Percentiles rank a stretch among this genome's conserved stretches.
Evolutionary conservation across 371 early-diverging fungal species (phyloP).

Genomic region (Syncephalastrum contaminatum): DNA sequence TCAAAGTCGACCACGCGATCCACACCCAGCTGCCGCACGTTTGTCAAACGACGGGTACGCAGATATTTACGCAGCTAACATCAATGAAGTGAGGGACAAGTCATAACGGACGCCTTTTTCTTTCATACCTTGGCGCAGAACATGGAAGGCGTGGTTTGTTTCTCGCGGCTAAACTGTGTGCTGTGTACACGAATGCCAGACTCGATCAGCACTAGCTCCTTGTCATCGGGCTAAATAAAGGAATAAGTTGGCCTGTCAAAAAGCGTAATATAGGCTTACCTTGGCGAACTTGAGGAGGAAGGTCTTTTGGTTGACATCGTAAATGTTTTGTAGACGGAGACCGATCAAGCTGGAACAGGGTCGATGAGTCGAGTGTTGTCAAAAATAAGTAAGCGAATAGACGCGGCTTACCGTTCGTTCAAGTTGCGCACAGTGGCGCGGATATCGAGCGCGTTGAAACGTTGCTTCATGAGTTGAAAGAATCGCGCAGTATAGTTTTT

Average conservation of each 20-base stretch:
- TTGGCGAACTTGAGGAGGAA: constrained; percentile 92
- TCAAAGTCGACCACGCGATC: constrained; percentile 94
- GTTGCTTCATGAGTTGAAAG: constrained; percentile 56
- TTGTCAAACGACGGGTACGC: constrained; percentile 77
- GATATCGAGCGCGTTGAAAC: constrained; percentile 88
- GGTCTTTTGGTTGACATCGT: constrained; percentile 91
- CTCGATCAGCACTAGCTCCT: constrained; percentile 90
- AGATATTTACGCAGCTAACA: constrained; percentile 86
- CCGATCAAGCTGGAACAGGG: constrained; percentile 61
- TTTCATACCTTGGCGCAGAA: constrained; percentile 80
- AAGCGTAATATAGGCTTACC: too few species aligned
- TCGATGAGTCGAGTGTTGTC: background rate
- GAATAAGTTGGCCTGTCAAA: too few species aligned
- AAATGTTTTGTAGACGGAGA: constrained; percentile 91
- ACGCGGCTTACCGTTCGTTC: constrained; percentile 49
- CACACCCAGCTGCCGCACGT: constrained; percentile 83
- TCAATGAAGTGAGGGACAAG: background rate
- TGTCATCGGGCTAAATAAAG: constrained; percentile 67
- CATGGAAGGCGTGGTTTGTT: constrained; percentile 78
- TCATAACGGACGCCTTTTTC: background rate
- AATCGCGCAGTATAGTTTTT: too few species aligned
- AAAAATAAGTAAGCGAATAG: background rate
- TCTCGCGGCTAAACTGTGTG: constrained; percentile 87
- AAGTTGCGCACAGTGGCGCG: constrained; percentile 79
- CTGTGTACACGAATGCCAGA: constrained; percentile 93